phyloP scores from a whole-genome alignment of 2,329 filamentous ascomycete species.

The Hymenoscyphus fructigenus region DNA sequence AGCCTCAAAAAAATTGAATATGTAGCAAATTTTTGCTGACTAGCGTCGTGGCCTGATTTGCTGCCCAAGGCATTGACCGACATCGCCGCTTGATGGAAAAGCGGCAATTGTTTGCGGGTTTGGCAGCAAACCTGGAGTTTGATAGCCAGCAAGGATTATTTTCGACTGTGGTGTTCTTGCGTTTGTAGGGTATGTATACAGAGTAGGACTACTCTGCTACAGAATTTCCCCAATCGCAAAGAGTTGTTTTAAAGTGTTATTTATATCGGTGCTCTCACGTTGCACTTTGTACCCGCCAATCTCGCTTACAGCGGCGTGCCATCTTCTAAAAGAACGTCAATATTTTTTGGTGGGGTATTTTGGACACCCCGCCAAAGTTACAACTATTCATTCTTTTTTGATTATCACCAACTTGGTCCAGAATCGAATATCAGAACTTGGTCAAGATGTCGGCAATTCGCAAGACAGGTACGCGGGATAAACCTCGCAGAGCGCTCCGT shows the following conservation, averaged over 20 bases:
- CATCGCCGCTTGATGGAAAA: not conserved
- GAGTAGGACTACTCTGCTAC: not conserved
- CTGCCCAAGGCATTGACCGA: slow-evolving; percentile 5
- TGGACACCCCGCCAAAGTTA: slow-evolving; percentile 7
- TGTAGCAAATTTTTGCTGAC: slow-evolving; percentile 9
- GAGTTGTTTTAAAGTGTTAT: not conserved
- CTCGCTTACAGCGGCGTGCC: not conserved
- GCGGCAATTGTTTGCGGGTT: not conserved
- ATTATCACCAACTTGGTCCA: slow-evolving; percentile 1
- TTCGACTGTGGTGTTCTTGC: not conserved
- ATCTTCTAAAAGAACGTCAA: not conserved
- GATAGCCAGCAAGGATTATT: not conserved
- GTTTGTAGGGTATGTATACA: not conserved
- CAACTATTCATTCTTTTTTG: slow-evolving; percentile 1
- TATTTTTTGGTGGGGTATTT: not conserved
- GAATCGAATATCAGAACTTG: slow-evolving; percentile 2
- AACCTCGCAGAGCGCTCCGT: not conserved
- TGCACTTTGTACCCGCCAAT: not conserved
- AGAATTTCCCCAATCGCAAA: not conserved
- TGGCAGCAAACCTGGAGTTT: too few species aligned
- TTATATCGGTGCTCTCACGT: too few species aligned
- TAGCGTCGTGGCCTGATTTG: slow-evolving; percentile 11
- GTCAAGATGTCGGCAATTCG: slow-evolving; percentile 24
- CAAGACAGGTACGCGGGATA: slow-evolving; percentile 24
- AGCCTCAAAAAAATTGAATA: slow-evolving; percentile 3